These are phyloP conservation scores for Priceomyces carsonii DNA, from an alignment of 805 yeast genomes.

Conservation along the genomic window DNA sequence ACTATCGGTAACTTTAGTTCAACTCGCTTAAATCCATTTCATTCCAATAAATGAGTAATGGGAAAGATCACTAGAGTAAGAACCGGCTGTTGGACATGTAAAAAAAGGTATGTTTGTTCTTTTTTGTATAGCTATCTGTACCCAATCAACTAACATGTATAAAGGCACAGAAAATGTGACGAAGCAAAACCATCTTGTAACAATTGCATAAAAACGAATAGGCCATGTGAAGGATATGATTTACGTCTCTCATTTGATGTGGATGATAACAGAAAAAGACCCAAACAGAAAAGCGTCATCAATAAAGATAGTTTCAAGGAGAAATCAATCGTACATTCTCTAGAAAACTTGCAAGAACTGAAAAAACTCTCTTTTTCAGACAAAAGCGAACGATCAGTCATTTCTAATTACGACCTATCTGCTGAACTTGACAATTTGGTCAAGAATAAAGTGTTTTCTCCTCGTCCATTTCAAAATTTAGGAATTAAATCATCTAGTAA, in stretches of 20 bases:
- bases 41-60: constrained; percentile 17
- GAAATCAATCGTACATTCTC: no score
- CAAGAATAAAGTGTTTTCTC: background rate
- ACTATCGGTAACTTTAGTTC: no score
- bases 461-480: constrained; percentile 1
- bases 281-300: no score
- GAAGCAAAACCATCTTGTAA: constrained; percentile 53
- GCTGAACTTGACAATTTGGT: no score
- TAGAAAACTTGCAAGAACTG: no score
- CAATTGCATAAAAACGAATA: constrained; percentile 46
- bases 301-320: no score
- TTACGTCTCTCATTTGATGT: constrained; percentile 50
- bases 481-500: constrained; percentile 11
- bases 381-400: no score
- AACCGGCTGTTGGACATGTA: constrained; percentile 62
- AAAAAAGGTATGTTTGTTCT: constrained; percentile 39
- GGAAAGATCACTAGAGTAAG: constrained; percentile 50
- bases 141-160: constrained; percentile 5
- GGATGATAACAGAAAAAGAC: constrained; percentile 30
- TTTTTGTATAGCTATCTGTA: background rate
- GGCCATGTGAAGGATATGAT: constrained; percentile 53
- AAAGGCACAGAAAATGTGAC: constrained; percentile 56
- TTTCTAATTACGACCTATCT: no score
- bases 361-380: no score
- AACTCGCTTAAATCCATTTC: no score